phyloP scores from a whole-genome alignment of 1,284 basidiomycete species.

The Sphaerobolus stellatus region DNA sequence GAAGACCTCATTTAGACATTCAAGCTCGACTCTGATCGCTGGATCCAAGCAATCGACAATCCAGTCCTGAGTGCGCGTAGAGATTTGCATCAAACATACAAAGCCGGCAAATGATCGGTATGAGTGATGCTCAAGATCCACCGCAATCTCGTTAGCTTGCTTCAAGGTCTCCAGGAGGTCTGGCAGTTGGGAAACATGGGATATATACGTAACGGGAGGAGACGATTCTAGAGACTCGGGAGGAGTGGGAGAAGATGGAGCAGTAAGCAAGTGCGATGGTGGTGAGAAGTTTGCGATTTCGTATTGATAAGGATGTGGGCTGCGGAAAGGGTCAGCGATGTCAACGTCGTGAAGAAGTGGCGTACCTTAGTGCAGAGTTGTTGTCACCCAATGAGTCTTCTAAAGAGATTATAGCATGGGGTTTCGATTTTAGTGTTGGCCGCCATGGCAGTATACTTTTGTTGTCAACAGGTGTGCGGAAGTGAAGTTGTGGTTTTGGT shows the following conservation, averaged over 20 bases:
- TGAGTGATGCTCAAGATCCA: constrained; percentile 94
- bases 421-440: constrained; percentile 68
- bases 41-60: constrained; percentile 75
- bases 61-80: constrained; percentile 83
- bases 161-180: constrained; percentile 69
- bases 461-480: constrained; percentile 62
- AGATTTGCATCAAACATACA: constrained; percentile 92
- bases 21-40: constrained; percentile 72
- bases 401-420: constrained; percentile 76
- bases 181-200: constrained; percentile 73
- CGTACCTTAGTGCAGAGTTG: constrained; percentile 12
- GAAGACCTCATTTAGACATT: constrained; percentile 74
- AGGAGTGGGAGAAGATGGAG: constrained; percentile 40
- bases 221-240: constrained; percentile 55
- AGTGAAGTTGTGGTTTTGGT: constrained; percentile 76
- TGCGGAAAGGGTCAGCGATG: constrained; percentile 19
- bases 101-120: constrained; percentile 85
- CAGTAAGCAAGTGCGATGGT: constrained; percentile 63
- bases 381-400: constrained; percentile 34
- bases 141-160: constrained; percentile 76
- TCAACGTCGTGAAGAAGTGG: constrained; percentile 12
- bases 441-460: constrained; percentile 52
- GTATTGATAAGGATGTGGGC: constrained; percentile 77
- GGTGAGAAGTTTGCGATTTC: constrained; percentile 78
- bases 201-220: constrained; percentile 55